These are phyloP conservation scores for Hygrophoropsis aurantiaca DNA, from an alignment of 768 basidiomycete genomes.

Conservation along the genomic window DNA sequence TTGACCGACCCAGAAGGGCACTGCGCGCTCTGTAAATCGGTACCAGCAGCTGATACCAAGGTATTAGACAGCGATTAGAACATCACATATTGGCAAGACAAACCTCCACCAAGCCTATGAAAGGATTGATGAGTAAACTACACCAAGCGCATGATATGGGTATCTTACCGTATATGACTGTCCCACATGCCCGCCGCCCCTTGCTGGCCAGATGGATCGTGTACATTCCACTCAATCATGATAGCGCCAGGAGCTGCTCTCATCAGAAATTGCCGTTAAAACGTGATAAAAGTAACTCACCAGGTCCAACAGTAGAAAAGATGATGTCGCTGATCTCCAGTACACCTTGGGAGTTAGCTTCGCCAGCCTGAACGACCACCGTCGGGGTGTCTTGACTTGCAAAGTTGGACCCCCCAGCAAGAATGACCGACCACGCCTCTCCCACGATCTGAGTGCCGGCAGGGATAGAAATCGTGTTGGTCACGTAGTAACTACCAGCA, in stretches of 20 bases:
- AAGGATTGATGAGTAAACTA: background rate
- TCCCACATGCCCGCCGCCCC: constrained; percentile 45
- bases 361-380: too few relatives aligned
- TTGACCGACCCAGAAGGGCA: constrained; percentile 37
- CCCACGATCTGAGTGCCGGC: too few relatives aligned
- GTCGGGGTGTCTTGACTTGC: too few relatives aligned
- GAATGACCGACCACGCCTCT: too few relatives aligned
- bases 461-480: too few relatives aligned
- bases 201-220: constrained; percentile 44
- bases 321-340: too few relatives aligned
- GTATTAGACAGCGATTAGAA: constrained; percentile 10
- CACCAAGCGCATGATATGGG: background rate
- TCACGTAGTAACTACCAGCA: too few relatives aligned
- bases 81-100: background rate
- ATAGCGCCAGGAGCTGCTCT: constrained; percentile 55
- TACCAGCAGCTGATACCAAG: constrained; percentile 39
- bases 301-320: too few relatives aligned
- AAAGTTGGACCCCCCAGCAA: too few relatives aligned
- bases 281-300: constrained; percentile 37
- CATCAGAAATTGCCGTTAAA: constrained; percentile 34
- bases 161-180: constrained; percentile 29
- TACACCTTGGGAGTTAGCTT: too few relatives aligned
- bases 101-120: constrained; percentile 27
- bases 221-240: constrained; percentile 56
- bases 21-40: constrained; percentile 38